Percentiles rank a stretch among this genome's conserved stretches.
phyloP scores from a whole-genome alignment of 1,139 yeast genomes.

The Arxiozyma slooffiae region DNA sequence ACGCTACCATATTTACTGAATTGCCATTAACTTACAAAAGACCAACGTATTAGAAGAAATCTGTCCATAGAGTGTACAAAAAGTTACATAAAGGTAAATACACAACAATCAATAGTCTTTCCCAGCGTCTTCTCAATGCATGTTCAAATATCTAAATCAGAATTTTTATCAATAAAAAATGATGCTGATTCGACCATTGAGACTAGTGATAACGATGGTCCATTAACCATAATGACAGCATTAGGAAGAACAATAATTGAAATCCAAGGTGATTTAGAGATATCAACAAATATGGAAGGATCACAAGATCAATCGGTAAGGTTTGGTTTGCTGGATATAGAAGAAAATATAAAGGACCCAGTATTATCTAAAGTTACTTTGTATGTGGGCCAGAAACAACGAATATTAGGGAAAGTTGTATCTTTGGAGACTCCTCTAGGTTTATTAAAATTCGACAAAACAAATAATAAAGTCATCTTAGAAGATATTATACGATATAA shows the following conservation, averaged over 20 bases:
- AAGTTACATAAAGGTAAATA: no score
- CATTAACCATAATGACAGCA: constrained; percentile 32
- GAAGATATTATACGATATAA: constrained; percentile 51
- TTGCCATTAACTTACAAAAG: neutral
- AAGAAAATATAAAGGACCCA: constrained; percentile 29
- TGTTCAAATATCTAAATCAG: constrained; percentile 17
- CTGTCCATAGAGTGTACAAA: no score
- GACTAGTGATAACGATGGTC: constrained; percentile 11
- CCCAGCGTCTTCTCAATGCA: neutral
- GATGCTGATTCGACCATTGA: constrained; percentile 3
- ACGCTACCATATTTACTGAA: neutral
- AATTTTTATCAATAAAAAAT: constrained; percentile 6
- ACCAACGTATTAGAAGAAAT: no score
- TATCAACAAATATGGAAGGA: constrained; percentile 37
- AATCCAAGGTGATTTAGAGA: constrained; percentile 60
- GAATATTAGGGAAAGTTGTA: constrained; percentile 50
- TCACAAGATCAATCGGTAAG: constrained; percentile 32
- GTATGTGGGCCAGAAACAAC: constrained; percentile 56
- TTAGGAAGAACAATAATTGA: constrained; percentile 52
- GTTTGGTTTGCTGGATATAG: constrained; percentile 51
- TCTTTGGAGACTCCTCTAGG: constrained; percentile 54
- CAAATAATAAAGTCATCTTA: constrained; percentile 35
- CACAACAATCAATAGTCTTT: neutral
- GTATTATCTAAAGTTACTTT: constrained; percentile 36
- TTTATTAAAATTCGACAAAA: constrained; percentile 39